These are phyloP conservation scores for Aspergillus sp. DNA, from an alignment of 2,329 filamentous ascomycete species.

Conservation along the genomic window DNA sequence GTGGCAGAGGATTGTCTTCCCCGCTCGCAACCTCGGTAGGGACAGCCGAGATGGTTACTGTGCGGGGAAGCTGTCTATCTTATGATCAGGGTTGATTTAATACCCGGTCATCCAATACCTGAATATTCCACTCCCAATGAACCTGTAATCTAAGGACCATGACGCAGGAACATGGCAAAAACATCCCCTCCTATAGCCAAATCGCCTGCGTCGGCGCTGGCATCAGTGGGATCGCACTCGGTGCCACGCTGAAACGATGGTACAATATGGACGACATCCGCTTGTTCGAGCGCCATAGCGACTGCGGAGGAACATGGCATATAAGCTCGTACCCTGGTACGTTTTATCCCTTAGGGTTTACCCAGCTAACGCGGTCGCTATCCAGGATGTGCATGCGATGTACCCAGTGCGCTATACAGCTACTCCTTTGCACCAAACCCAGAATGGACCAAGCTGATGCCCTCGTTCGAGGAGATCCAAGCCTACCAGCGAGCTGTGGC, in stretches of 20 bases:
- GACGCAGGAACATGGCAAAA: not conserved
- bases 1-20: too few species aligned
- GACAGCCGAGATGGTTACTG: too few species aligned
- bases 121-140: too few species aligned
- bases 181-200: conserved; percentile 22
- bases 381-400: conserved; percentile 51
- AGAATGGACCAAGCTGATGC: conserved; percentile 50
- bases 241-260: conserved; percentile 57
- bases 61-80: too few species aligned
- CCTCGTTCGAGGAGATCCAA: conserved; percentile 50
- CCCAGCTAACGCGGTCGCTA: conserved; percentile 9
- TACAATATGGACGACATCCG: conserved; percentile 57
- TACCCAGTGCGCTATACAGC: conserved; percentile 55
- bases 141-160: not conserved
- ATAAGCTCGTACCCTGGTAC: conserved; percentile 58
- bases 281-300: conserved; percentile 58
- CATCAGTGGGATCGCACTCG: conserved; percentile 60
- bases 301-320: conserved; percentile 63
- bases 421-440: conserved; percentile 55
- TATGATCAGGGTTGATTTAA: too few species aligned
- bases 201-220: conserved; percentile 55
- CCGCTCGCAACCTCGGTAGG: too few species aligned
- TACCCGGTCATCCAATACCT: too few species aligned
- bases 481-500: conserved; percentile 52
- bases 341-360: not conserved